These are phyloP conservation scores for Parastagonospora nodorum DNA, from an alignment of 2,329 filamentous ascomycete genomes.

Conservation along the genomic window DNA sequence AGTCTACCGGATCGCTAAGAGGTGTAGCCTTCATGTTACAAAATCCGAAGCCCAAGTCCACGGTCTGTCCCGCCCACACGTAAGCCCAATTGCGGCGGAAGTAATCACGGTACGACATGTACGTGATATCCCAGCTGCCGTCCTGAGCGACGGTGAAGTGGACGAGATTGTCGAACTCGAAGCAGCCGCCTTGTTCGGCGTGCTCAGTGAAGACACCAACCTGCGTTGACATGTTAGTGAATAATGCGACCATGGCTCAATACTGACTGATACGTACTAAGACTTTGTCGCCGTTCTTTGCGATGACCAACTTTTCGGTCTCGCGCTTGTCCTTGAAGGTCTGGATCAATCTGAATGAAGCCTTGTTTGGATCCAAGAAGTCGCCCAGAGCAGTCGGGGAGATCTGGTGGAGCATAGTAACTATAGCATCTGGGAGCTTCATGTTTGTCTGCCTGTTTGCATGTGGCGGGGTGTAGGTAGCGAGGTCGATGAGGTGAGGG, in stretches of 20 bases:
- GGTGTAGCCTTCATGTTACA: background rate
- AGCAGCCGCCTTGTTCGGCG: background rate
- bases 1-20: background rate
- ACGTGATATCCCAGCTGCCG: slow-evolving; percentile 1
- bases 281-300: background rate
- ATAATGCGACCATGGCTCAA: no score
- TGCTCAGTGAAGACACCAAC: background rate
- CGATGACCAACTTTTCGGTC: background rate
- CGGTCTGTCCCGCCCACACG: background rate
- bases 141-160: background rate
- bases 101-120: slow-evolving; percentile 3
- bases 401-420: slow-evolving; percentile 8
- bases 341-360: background rate
- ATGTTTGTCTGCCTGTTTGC: background rate
- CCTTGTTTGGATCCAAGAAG: background rate
- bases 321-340: background rate
- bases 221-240: background rate
- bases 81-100: background rate
- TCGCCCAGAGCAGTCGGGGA: background rate
- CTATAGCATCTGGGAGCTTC: slow-evolving; percentile 8
- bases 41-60: background rate
- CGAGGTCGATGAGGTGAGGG: slow-evolving; percentile 10
- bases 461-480: background rate
- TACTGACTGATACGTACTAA: background rate
- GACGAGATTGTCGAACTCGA: slow-evolving; percentile 7